Base-by-base conservation (phyloP, 1,284 basidiomycete genomes). In the Hymenochaete sp. region DNA sequence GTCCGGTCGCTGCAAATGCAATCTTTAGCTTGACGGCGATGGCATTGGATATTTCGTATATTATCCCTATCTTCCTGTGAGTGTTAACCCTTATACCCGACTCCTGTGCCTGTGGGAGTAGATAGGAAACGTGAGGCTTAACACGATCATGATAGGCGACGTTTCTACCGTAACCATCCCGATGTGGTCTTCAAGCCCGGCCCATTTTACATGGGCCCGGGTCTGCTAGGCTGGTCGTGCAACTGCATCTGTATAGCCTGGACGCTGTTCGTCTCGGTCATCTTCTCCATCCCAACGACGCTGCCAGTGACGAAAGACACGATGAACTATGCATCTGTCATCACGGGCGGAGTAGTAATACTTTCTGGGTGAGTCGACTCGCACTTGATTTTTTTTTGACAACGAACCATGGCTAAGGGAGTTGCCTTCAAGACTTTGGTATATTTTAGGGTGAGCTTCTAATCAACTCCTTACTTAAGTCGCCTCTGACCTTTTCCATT, bases 111-210 rank as follows among this genome's bases (percentile, higher is more conserved):
- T 35, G 14, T n/a, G n/a, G n/a, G n/a, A n/a, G n/a, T n/a, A n/a
- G n/a, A n/a, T n/a, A n/a, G n/a, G n/a, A n/a, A n/a, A n/a, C n/a
- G n/a, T 40, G 7, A 25, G 32, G 38, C 16, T 33, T 13, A n/a
- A 40, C 28, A 31, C 28, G 9, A 14, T 31, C 28, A 31, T n/a
- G n/a, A 11, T 42, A 67, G 65, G 54, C 76, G 86, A 28, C 72
- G 88, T 47, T 63, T 83, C 47, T 90, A 75, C 62, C 68, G 73
- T 48, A 71, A 82, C 51, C 90, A 93, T 57, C 89, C 90, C 0
- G 90, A 93, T 42, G 82, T 93, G 28, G 67, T 68, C 54, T 92
- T 88, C 70, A 81, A 80, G 59, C 88, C 89, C 1, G 90, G 90
- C n/a, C 90, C 90, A 14, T 93, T 90, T 66, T 85, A 79, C 60